Conservation (phyloP, 225 moss, liverwort and hornwort genomes). For the Marchantia paleacea region DNA sequence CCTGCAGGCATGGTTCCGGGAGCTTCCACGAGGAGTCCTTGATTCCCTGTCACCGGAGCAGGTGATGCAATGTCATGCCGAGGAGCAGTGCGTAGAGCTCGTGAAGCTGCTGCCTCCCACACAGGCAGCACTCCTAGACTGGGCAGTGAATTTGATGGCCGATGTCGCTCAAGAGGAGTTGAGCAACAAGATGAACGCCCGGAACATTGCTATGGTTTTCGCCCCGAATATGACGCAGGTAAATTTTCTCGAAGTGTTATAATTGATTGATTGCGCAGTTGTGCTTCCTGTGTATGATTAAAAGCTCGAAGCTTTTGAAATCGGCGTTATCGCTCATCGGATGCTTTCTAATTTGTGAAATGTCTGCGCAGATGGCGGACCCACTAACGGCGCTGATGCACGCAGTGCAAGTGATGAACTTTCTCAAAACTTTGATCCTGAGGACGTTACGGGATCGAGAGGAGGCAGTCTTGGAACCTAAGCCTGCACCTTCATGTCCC, state of each 20-base stretch:
- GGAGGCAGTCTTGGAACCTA: slow-evolving; percentile 58
- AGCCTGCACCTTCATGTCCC: slow-evolving; percentile 44
- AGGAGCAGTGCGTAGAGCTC: slow-evolving; percentile 78
- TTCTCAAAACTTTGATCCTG: slow-evolving; percentile 80
- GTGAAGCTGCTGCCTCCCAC: slow-evolving; percentile 83
- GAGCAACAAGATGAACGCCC: slow-evolving; percentile 96
- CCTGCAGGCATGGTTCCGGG: slow-evolving; percentile 93
- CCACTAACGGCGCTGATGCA: slow-evolving; percentile 96
- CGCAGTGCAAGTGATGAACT: slow-evolving; percentile 99
- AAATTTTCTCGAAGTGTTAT: neutral
- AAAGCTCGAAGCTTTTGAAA: no score
- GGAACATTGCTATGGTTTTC: slow-evolving; percentile 98
- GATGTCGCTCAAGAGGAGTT: slow-evolving; percentile 94
- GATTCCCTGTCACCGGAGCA: slow-evolving; percentile 87
- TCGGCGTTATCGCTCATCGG: neutral
- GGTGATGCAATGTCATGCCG: slow-evolving; percentile 85
- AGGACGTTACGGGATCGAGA: slow-evolving; percentile 77
- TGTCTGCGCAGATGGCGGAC: slow-evolving; percentile 77
- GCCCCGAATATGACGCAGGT: slow-evolving; percentile 99
- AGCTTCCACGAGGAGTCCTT: slow-evolving; percentile 83
- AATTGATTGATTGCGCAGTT: no score
- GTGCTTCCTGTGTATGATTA: no score
- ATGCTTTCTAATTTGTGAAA: neutral
- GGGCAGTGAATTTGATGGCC: slow-evolving; percentile 97
- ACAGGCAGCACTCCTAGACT: slow-evolving; percentile 93